phyloP scores from a whole-genome alignment of 2,329 filamentous ascomycete species.

The Monilinia polystroma region DNA sequence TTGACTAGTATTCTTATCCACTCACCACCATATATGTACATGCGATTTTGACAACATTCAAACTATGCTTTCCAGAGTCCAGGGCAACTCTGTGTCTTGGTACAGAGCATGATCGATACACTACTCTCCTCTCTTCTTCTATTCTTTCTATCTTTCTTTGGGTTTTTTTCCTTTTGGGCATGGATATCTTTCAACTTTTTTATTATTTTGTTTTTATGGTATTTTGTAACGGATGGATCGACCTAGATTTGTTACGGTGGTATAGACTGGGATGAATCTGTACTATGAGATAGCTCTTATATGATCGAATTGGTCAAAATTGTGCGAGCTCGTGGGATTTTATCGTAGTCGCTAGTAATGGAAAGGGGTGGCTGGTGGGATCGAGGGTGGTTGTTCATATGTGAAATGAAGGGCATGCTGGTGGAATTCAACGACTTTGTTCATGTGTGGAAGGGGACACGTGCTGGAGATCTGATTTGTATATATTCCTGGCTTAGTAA shows the following conservation, averaged over 20 bases:
- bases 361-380: neutral
- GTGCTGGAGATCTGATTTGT: constrained; percentile 10
- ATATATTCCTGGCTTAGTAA: neutral
- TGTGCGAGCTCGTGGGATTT: neutral
- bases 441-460: neutral
- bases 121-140: neutral
- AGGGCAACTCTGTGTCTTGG: constrained; percentile 2
- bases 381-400: neutral
- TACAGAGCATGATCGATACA: neutral
- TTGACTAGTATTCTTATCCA: neutral
- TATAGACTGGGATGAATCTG: constrained; percentile 13
- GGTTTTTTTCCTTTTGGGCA: neutral
- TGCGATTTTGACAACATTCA: neutral
- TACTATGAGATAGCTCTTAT: constrained; percentile 6
- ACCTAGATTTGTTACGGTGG: constrained; percentile 3
- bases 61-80: neutral
- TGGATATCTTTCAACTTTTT: neutral
- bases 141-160: neutral
- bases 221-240: neutral
- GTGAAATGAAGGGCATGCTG: neutral
- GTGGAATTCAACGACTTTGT: neutral
- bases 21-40: neutral
- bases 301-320: neutral
- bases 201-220: neutral
- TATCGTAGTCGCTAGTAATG: neutral